Evolutionary conservation across 1,284 basidiomycete species (phyloP).

Genomic region (Trametes pubescens): DNA sequence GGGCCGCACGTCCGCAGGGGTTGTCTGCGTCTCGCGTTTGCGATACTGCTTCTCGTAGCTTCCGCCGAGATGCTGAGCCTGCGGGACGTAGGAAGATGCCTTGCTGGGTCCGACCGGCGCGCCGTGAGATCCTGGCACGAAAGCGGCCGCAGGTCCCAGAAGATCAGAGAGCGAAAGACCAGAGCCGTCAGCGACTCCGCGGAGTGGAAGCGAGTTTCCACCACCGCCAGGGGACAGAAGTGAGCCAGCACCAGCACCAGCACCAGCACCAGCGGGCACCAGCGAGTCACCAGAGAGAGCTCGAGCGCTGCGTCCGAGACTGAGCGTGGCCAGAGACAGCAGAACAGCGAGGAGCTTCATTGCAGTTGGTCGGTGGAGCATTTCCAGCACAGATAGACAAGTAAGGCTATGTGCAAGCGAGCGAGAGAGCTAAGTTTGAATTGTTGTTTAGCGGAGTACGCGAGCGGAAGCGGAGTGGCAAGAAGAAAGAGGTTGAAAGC

Average conservation of each 20-base stretch:
- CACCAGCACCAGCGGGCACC: no score
- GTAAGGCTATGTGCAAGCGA: no score
- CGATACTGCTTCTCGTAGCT: neutral
- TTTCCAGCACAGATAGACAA: neutral
- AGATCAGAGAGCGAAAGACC: neutral
- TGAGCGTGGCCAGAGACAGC: neutral
- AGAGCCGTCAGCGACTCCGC: neutral
- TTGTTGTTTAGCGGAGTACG: no score
- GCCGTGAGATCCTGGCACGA: neutral
- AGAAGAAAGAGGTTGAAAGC: neutral
- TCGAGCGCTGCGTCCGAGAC: neutral
- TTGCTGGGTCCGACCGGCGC: conserved; percentile 2
- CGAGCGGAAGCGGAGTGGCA: neutral
- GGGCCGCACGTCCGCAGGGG: conserved; percentile 44
- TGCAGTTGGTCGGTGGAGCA: neutral
- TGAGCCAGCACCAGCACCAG: no score
- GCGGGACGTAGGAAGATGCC: conserved; percentile 9
- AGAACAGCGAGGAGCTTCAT: conserved; percentile 6
- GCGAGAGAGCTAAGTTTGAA: neutral
- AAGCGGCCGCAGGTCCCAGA: neutral
- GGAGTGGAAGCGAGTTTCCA: neutral
- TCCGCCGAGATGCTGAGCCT: neutral
- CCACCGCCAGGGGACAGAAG: no score
- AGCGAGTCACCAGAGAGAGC: neutral
- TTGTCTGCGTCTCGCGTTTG: conserved; percentile 22